Conservation (phyloP, 1,139 yeast species). For the Wickerhamomyces sp. region DNA sequence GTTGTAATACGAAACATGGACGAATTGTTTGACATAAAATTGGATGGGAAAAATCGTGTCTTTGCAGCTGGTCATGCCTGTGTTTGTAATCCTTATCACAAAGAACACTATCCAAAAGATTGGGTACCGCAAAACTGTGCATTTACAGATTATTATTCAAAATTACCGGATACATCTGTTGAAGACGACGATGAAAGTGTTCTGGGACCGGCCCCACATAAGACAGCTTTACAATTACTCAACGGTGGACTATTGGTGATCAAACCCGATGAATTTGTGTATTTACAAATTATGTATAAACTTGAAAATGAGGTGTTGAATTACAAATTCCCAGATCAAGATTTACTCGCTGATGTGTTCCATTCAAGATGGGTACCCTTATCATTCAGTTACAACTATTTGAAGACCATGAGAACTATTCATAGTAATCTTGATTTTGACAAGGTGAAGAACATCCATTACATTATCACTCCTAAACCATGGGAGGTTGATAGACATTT, state of each 20-base stretch:
- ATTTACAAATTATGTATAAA: constrained; percentile 33
- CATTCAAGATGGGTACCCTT: constrained; percentile 42
- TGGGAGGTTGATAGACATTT: constrained; percentile 36
- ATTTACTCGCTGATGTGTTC: constrained; percentile 47
- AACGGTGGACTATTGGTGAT: constrained; percentile 52
- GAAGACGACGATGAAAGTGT: constrained; percentile 20
- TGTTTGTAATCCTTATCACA: constrained; percentile 49
- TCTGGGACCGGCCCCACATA: constrained; percentile 35
- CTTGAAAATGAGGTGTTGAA: constrained; percentile 26
- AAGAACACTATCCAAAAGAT: constrained; percentile 45
- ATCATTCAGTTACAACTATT: constrained; percentile 46
- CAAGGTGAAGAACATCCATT: constrained; percentile 47
- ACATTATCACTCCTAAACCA: constrained; percentile 51
- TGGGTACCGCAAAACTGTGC: constrained; percentile 48
- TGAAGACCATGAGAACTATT: constrained; percentile 40
- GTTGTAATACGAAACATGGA: constrained; percentile 48
- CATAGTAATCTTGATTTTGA: constrained; percentile 43
- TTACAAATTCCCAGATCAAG: constrained; percentile 54
- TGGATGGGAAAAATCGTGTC: constrained; percentile 24
- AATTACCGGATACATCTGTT: too few relatives aligned
- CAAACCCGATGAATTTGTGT: constrained; percentile 32
- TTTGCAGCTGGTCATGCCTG: constrained; percentile 60
- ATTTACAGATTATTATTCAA: constrained; percentile 33
- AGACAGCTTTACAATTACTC: constrained; percentile 39
- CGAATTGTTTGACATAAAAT: constrained; percentile 41